Base-by-base conservation (phyloP, 495 filamentous ascomycete species). In the Cercophora samala region DNA sequence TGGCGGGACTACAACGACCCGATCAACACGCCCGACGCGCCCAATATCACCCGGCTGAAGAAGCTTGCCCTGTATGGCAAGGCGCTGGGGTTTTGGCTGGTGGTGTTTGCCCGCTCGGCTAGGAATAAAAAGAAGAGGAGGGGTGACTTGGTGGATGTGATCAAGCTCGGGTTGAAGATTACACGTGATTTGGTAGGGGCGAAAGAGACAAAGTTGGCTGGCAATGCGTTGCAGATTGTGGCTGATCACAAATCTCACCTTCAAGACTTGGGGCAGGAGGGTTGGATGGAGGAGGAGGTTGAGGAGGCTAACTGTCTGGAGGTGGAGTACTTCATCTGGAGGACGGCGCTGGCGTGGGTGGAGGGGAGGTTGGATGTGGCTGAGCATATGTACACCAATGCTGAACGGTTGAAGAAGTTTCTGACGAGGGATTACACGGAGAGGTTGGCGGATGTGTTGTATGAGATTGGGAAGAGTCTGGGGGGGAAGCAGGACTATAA, bases 301-400 rank as follows among this genome's bases (percentile, higher is more conserved):
- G 68, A 68, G 46, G 72, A 76, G 61, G 77, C 66, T 56, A 75
- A 72, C 9, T 79, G 75, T 24, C 70, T 91, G 13, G 80, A 83
- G 54, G 76, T 81, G 46, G 87, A 93, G 67, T 97, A 94, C 71
- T 87, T 88, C 60, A 83, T 87, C 62, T 77, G 93, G 63, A 82
- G 92, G 63, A 88, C 87, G 46, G 83, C 68, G 24, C 60, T 96
- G 90, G 85, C 89, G 26, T 94, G 88, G 90, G 81, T 84, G 58
- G 87, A 91, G 72, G 82, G 84, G 55, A 83, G 89, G 32, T 78
- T 88, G 26, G 89, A 93, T 65, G 81, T 96, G 32, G 91, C 92
- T 11, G 90, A 95, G 63, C 86, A 90, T 73, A 84, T 94, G 79
- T 93, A 89, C 75, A 79, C 79, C 18, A 90, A 91, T 69, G 74